Base-by-base conservation (phyloP, 306 rosid species). In the Rosa persica region DNA sequence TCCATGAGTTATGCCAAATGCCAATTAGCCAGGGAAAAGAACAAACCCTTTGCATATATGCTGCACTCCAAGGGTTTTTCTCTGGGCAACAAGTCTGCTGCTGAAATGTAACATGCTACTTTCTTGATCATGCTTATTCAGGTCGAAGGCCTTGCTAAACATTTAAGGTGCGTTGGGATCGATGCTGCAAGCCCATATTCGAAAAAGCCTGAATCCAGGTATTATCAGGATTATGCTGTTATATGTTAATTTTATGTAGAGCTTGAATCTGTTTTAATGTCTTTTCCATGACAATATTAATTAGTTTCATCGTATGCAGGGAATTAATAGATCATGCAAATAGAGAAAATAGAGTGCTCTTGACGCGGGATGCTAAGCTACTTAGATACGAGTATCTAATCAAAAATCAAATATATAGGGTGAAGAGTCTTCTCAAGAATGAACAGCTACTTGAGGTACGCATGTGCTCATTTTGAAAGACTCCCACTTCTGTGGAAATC, bases 131-230 rank as follows among this genome's bases (percentile, higher is more conserved):
- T 70, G 38, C 64, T 76, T 81, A 73, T 81, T 83, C 90, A 94
- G 97, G 95, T 92, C 75, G 97, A 90, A 89, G 97, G 98, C 79
- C 87, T 94, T 84, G 98, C 97, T 72, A 94, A 94, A 88, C 97
- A 94, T 87, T 84, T 94, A 86, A 87, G 97, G 15, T 94, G 97
- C 75, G 97, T 90, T 73, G 97, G 98, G 83, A 81, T 94, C 58
- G 97, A 94, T 87, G 98, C 97, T 74, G 98, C 97, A 79, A 80
- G 89, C 72, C 96, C 98, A 49, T 54, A 48, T 82, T 88, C 93
- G 48, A 92, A 88, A 89, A 94, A 83, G 83, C 96, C 98, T 27
- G 93, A 87, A 76, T 74, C 97, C 81, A 90, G 98, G 97, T 94
- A 72, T 65, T 74, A 43, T 23, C 36, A 44, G 55, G 27, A 70